Base-by-base conservation (phyloP, 495 filamentous ascomycete genomes). In the Xylaria flabelliformis region DNA sequence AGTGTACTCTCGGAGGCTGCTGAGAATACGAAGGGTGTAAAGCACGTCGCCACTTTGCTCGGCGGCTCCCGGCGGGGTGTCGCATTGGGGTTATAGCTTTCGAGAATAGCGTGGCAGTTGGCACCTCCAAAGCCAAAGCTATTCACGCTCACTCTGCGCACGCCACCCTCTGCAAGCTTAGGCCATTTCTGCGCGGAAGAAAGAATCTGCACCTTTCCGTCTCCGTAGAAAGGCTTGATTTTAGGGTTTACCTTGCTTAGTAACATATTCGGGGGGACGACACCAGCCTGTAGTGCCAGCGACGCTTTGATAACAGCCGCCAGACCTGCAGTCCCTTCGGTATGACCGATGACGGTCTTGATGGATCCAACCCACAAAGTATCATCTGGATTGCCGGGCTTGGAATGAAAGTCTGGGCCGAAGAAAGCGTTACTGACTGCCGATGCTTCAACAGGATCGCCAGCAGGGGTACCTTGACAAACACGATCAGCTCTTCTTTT, bases 271-370 rank as follows among this genome's bases (percentile, higher is more conserved):
- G 80, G 76, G 4, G 71, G 69, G 56, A 82, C 74, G 5, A 55
- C 1, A 24, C 79, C 81, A 32, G 78, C 78, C 66, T 89, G 83
- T 5, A 89, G 67, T 69, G 82, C 82, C 42, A 86, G 64, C 4
- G 80, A 73, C 0, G 80, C 79, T 68, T 89, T 88, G 29, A 88
- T 81, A 0, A 88, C 59, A 0, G 77, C 81, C 0, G 83, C 78
- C 21, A 89, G 69, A 2, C 87, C 86, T 56, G 79, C 78, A 0
- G 81, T 75, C 1, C 77, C 83, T 73, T 88, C 87, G 3, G 79
- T 64, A 68, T 89, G 87, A 0, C 86, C 85, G 8, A 87, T 74
- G 46, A 84, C 83, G 0, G 82, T 80, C 66, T 88, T 88, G 0
- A 87, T 73, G 0, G 84, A 83, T 4, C 86, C 86, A 32, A 89